A percentile compares a stretch with the other conserved stretches of the same genome.
Evolutionary conservation across 2,329 filamentous ascomycete species (phyloP).

Genomic region (Sclerotinia subarctica): DNA sequence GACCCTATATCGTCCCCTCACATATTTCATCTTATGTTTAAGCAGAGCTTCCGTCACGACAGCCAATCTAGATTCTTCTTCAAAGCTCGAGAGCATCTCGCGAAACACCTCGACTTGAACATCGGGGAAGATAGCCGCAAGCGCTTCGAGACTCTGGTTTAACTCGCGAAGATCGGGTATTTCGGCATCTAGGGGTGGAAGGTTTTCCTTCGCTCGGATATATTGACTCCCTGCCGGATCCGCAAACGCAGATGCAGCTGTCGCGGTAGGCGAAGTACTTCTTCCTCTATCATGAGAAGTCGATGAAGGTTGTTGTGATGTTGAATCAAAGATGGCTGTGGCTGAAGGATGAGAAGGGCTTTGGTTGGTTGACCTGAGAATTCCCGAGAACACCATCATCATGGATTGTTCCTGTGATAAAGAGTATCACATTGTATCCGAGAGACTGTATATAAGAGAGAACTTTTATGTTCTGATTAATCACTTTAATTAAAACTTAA

Average conservation of each 20-base stretch:
- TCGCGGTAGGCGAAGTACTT: constrained; percentile 36
- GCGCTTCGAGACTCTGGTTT: constrained; percentile 64
- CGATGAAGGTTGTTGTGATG: constrained; percentile 28
- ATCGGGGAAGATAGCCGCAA: constrained; percentile 73
- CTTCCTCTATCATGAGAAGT: constrained; percentile 18
- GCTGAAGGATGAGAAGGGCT: constrained; percentile 27
- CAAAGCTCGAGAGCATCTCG: constrained; percentile 73
- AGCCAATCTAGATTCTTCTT: constrained; percentile 71
- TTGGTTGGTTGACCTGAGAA: constrained; percentile 46
- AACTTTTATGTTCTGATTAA: neutral
- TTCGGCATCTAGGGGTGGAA: constrained; percentile 48
- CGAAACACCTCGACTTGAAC: constrained; percentile 80
- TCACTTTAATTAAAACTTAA: neutral
- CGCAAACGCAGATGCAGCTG: constrained; percentile 24
- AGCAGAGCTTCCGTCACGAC: constrained; percentile 75
- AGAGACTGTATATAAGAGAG: neutral
- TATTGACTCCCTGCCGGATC: constrained; percentile 39
- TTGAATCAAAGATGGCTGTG: constrained; percentile 28
- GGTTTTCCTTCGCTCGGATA: constrained; percentile 55
- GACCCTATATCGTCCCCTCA: constrained; percentile 63
- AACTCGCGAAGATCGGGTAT: constrained; percentile 64
- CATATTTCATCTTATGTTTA: constrained; percentile 67
- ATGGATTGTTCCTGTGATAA: constrained; percentile 28
- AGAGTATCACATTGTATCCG: constrained; percentile 21
- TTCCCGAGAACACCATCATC: constrained; percentile 50